These are phyloP conservation scores for Sarocladiaceae sp. DNA, from an alignment of 2,329 filamentous ascomycete species.

Conservation along the genomic window DNA sequence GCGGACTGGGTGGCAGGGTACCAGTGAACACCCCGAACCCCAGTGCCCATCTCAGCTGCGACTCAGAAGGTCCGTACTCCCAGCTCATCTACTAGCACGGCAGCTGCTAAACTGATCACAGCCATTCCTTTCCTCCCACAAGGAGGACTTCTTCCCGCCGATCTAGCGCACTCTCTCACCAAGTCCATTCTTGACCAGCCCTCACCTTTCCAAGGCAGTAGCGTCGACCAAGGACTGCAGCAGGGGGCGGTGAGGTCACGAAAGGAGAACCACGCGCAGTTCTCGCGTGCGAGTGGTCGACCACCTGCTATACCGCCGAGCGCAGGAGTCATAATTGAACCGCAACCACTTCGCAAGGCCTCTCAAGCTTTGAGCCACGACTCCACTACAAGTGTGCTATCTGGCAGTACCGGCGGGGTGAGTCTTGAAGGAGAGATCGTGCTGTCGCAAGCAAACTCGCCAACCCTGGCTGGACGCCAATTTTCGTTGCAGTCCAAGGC, in stretches of 20 bases:
- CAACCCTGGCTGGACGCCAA: not conserved
- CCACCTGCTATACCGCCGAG: slow-evolving; percentile 1
- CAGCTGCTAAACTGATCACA: not conserved
- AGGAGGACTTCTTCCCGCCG: slow-evolving; percentile 18
- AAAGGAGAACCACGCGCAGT: slow-evolving; percentile 30
- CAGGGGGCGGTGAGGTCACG: slow-evolving; percentile 26
- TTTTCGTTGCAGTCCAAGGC: not conserved
- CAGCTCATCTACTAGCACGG: not conserved
- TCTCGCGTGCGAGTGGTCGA: slow-evolving; percentile 6
- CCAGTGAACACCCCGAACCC: not conserved
- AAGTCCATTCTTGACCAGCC: slow-evolving; percentile 46
- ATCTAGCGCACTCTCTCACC: slow-evolving; percentile 39
- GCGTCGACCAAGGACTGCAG: not conserved
- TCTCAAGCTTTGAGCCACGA: not conserved
- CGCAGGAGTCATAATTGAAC: not conserved
- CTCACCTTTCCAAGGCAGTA: slow-evolving; percentile 29
- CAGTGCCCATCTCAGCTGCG: not conserved
- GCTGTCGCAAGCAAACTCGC: not conserved
- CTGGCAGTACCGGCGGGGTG: slow-evolving; percentile 1
- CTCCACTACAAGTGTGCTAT: not conserved
- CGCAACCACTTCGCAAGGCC: not conserved
- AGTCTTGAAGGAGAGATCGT: not conserved
- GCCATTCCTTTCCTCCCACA: not conserved
- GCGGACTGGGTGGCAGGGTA: not conserved
- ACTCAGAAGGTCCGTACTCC: not conserved